Evolutionary conservation across 2,329 filamentous ascomycete genomes (phyloP), one percentile per base, ranked within the genome.

Genomic region (Gliomastix tumulicola): DNA sequence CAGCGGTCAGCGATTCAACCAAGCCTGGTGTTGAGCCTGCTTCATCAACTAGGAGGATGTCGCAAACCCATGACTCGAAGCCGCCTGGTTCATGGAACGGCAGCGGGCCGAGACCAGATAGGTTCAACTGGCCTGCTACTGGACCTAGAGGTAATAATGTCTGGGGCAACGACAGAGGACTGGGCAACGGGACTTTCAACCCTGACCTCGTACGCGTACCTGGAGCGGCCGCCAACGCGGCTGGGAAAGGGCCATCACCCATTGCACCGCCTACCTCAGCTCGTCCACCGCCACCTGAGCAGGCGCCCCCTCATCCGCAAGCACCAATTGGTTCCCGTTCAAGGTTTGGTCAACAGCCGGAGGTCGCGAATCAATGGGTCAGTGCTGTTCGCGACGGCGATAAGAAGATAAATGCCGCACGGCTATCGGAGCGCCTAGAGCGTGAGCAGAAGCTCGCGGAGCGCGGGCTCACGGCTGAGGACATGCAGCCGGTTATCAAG

Each of bases 121-220:
- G 25, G 25, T 28, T 28, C 17, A 28, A 13, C 25, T 16, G 13
- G 17, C 17, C 13, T 13, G 25, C 25, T 9, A 13, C 25, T n/a
- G 25, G 25, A 13, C 25, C 25, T 16, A 13, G 17, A 16, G 17
- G 6, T 2, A 28, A 72, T 33, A 86, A 82, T 51, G 81, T 88
- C 15, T 89, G 84, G 84, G 84, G 79, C 15, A 81, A 75, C 47
- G 79, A 85, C 45, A 73, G 79, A 37, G 79, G 76, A 10, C 76
- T 89, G 16, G 84, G 84, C 4, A 89, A 89, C 54, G 84, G 84
- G 30, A 87, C 83, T 1, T 89, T 89, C 49, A 78, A 74, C 39
- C 69, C 76, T 11, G 76, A 79, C 45, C 66, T 82, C 35, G 70
- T 68, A 20, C 65, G 66, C 31, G 54, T 69, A 15, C 59, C 71